phyloP scores from a whole-genome alignment of 306 rosid species.

The Gastrolobium villosum region DNA sequence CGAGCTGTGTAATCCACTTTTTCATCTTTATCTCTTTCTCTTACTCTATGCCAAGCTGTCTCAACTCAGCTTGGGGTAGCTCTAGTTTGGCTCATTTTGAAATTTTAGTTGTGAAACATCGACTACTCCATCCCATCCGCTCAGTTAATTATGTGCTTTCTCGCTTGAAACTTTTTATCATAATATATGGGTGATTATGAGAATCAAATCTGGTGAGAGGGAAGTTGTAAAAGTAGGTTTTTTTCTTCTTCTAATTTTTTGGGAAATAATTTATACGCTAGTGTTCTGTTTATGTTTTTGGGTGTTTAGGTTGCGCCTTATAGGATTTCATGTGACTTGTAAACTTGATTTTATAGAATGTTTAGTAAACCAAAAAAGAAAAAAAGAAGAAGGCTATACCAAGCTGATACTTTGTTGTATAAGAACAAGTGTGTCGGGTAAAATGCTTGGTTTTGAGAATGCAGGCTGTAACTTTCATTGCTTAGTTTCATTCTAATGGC shows the following conservation, averaged over 20 bases:
- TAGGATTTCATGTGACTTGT: neutral
- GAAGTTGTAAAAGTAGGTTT: neutral
- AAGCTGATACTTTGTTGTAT: neutral
- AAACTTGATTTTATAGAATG: neutral
- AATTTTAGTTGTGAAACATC: neutral
- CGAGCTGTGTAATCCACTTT: no score
- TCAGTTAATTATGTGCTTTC: neutral
- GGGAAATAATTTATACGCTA: neutral
- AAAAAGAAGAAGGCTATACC: conserved; percentile 19
- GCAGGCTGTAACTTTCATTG: neutral
- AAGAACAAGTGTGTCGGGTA: neutral
- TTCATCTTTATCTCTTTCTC: no score
- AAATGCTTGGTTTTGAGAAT: conserved; percentile 26
- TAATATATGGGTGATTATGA: neutral
- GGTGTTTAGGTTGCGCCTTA: neutral
- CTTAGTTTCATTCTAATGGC: conserved; percentile 18
- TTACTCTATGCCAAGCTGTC: no score
- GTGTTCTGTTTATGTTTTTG: conserved; percentile 18
- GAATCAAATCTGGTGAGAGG: conserved; percentile 14
- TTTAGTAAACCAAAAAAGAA: neutral
- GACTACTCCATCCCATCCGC: neutral
- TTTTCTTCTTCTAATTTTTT: neutral
- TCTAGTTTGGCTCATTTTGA: neutral
- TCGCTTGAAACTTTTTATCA: neutral
- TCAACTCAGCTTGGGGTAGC: no score